Evolutionary conservation across 768 basidiomycete genomes (phyloP), one percentile per base, ranked within the genome.

Genomic region (Mycena haematopus): DNA sequence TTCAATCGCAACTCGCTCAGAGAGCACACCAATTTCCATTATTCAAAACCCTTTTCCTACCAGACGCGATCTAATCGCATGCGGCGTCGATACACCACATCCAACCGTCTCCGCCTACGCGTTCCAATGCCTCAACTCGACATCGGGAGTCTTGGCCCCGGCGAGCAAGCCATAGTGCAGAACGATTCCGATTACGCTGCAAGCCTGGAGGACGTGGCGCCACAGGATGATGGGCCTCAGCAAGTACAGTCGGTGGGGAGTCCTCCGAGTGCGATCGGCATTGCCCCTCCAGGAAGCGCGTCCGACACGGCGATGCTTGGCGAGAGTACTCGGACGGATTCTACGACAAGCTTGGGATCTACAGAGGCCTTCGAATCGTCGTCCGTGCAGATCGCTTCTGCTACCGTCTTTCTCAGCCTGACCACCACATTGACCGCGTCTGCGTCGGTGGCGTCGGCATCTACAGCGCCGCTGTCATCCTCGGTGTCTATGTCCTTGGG

Each of bases 61-160:
- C 45, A 42, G 33, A 49, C 19, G 2, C 46, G 19, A 45, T 49
- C 33, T 29, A n/a, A 7, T 15, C 31, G 6, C 29, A 63, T 63
- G 62, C 56, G 57, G 25, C 36, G 42, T 24, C 56, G 51, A 40
- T 46, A 50, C 33, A 44, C 25, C 27, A 22, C 44, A 19, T 27
- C 64, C 38, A 40, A 50, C 25, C 55, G 22, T 22, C 60, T 53
- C 2, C 56, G 52, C 4, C 45, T 45, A 22, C 65, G 65, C 52
- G 31, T 14, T 14, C 65, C 65, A 14, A 51, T 46, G 24, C 65
- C 60, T 7, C 65, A 65, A 35, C 56, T 62, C 22, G 55, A 52
- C 46, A 31, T 60, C 45, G 63, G 53, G 33, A 47, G 22, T 38
- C 35, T 60, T 4, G 60, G 13, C 22, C 46, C 36, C 15, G 65